Conservation (phyloP, 1,284 basidiomycete species). For the Exobasidium rhododendri region DNA sequence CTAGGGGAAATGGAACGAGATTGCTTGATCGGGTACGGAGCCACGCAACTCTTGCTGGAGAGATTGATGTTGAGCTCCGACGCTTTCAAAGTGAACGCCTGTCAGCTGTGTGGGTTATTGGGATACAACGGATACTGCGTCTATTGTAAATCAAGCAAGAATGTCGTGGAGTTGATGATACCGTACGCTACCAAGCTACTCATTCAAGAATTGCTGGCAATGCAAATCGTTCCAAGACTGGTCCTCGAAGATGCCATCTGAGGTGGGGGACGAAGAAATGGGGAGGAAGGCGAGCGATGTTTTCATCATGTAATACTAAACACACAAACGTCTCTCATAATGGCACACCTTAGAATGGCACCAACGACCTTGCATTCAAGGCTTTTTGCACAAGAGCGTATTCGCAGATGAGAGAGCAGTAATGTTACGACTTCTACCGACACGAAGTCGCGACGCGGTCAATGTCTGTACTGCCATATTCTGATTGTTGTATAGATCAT, state of each 20-base stretch:
- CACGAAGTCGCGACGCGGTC: no score
- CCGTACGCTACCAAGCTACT: slow-evolving; percentile 96
- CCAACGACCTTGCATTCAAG: no score
- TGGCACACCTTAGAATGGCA: no score
- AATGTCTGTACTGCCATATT: no score
- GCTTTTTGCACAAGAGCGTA: no score
- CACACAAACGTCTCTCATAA: no score
- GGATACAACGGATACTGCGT: slow-evolving; percentile 68
- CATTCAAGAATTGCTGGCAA: slow-evolving; percentile 80
- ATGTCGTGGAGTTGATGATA: slow-evolving; percentile 92
- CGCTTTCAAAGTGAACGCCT: slow-evolving; percentile 94
- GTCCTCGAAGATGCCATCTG: slow-evolving; percentile 52
- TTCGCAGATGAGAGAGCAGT: no score
- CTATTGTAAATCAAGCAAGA: slow-evolving; percentile 87
- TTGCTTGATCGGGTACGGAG: slow-evolving; percentile 61
- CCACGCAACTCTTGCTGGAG: slow-evolving; percentile 90
- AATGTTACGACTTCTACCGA: no score
- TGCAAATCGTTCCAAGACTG: slow-evolving; percentile 58
- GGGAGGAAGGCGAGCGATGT: no score
- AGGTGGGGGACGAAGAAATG: not conserved
- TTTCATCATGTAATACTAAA: no score
- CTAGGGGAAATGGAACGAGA: slow-evolving; percentile 99
- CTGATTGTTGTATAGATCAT: no score
- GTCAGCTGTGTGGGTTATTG: slow-evolving; percentile 85
- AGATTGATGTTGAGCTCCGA: slow-evolving; percentile 89